Base-by-base conservation (phyloP, 257 asterid species). In the Capsicum baccatum region DNA sequence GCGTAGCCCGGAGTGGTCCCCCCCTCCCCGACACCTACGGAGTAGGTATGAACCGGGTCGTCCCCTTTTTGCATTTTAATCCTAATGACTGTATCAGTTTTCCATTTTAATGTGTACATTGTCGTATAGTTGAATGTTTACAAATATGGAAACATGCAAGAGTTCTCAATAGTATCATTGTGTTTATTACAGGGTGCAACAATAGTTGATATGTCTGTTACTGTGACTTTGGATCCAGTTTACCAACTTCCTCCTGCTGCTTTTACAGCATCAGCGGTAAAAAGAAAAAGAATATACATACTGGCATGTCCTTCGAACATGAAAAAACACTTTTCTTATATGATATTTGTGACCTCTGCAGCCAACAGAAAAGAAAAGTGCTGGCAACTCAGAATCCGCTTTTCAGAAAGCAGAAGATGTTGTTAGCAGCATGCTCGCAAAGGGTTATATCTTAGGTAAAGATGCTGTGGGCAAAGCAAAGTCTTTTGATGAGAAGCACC, bases 381-480 rank as follows among this genome's bases (percentile, higher is more conserved):
- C 79, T 50, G 92, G 86, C 17, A 90, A 94, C 59, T 76, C 87
- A 59, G 97, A 87, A 79, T 90, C 99, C 19, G 95, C 94, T 83
- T 69, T 95, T 87, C 94, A 90, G 62, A 95, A 93, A 86, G 97
- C 99, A n/a, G 99, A 95, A 89, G 99, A 95, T 35, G 99, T 94
- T 2, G 97, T 93, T 39, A 95, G 92, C 88, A 80, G 95, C 92
- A 92, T 94, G 97, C 95, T 95, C 50, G 98, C 98, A 9, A 95
- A 92, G 88, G 99, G 99, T 47, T 95, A 89, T 85, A 91, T 93
- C 86, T 85, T 95, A 68, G 98, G 99, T 26, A 95, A 94, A 90
- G 98, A 95, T 81, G 92, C 99, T 4, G 91, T 94, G 17, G 89
- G 88, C 89, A 93, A 89, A 85, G 97, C 97, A 21, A 94, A 94